Percentiles rank a stretch among this genome's conserved stretches.
These are phyloP conservation scores for Apiospora phragmitis DNA, from an alignment of 2,329 filamentous ascomycete genomes.

Conservation along the genomic window DNA sequence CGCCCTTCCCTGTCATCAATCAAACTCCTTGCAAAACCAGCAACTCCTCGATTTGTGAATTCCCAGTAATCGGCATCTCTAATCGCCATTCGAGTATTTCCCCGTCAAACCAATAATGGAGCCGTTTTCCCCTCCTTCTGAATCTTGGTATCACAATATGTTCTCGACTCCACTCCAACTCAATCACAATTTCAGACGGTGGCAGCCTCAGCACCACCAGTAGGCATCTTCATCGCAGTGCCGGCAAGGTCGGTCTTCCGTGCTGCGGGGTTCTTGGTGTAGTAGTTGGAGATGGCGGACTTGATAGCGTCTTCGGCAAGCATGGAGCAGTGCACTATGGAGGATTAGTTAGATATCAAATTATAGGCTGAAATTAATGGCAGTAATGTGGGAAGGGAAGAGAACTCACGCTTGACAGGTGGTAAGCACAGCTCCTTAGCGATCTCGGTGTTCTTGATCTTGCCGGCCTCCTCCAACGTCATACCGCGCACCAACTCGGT, in stretches of 20 bases:
- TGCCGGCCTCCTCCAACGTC: constrained; percentile 89
- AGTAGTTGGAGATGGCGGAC: constrained; percentile 87
- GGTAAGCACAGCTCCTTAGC: constrained; percentile 87
- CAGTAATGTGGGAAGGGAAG: background rate
- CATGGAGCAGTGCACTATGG: constrained; percentile 85
- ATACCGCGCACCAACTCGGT: constrained; percentile 95
- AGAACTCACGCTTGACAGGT: constrained; percentile 68
- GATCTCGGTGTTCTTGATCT: constrained; percentile 96
- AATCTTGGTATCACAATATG: background rate
- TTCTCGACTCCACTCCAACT: background rate
- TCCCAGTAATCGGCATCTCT: background rate
- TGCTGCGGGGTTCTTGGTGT: constrained; percentile 83
- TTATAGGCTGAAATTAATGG: background rate
- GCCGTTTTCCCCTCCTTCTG: background rate
- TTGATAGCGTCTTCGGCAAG: constrained; percentile 92
- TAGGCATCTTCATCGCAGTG: constrained; percentile 43
- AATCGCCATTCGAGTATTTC: background rate
- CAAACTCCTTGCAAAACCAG: background rate
- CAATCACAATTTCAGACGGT: background rate
- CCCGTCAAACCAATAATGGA: background rate
- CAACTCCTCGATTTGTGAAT: background rate
- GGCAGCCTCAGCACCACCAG: constrained; percentile 7
- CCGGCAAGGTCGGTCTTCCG: constrained; percentile 75
- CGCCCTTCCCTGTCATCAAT: background rate
- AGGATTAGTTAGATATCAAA: constrained; percentile 18